Conservation (phyloP, 139 green algal genomes). For the Diplosphaera chodatii region DNA sequence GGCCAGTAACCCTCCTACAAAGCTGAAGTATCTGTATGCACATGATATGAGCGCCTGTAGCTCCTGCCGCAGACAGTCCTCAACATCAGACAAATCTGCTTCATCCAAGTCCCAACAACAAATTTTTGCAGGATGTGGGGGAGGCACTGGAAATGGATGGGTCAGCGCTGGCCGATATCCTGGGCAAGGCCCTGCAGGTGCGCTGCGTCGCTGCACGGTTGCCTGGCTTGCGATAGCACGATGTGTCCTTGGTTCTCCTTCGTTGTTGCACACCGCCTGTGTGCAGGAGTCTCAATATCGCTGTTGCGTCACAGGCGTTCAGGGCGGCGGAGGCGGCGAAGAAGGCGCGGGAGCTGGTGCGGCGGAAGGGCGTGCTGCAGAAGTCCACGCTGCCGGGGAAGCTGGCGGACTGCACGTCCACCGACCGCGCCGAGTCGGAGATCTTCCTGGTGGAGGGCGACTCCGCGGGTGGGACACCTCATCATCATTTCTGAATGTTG, state of each 20-base stretch:
- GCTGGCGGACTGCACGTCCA: constrained; percentile 86
- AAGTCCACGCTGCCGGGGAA: constrained; percentile 89
- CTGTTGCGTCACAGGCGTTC: constrained; percentile 29
- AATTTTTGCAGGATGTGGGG: constrained; percentile 14
- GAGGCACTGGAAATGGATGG: constrained; percentile 58
- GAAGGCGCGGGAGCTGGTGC: constrained; percentile 88
- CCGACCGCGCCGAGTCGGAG: constrained; percentile 53
- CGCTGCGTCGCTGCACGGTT: background rate
- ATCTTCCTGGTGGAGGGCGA: constrained; percentile 99
- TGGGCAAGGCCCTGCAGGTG: constrained; percentile 57
- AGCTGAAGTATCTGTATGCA: too few species aligned
- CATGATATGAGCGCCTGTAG: too few species aligned
- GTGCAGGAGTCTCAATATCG: too few species aligned
- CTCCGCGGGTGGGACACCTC: constrained; percentile 49
- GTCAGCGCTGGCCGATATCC: constrained; percentile 30
- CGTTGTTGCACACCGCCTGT: too few species aligned
- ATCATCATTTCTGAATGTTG: background rate
- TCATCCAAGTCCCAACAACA: too few species aligned
- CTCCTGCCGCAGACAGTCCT: too few species aligned
- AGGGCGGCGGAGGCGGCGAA: constrained; percentile 87
- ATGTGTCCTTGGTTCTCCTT: too few species aligned
- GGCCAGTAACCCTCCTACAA: too few species aligned
- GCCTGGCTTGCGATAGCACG: too few species aligned
- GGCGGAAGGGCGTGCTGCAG: constrained; percentile 85
- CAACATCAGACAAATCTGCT: too few species aligned